Conservation (phyloP, 225 moss, liverwort and hornwort genomes). For the Straminergon stramineum region DNA sequence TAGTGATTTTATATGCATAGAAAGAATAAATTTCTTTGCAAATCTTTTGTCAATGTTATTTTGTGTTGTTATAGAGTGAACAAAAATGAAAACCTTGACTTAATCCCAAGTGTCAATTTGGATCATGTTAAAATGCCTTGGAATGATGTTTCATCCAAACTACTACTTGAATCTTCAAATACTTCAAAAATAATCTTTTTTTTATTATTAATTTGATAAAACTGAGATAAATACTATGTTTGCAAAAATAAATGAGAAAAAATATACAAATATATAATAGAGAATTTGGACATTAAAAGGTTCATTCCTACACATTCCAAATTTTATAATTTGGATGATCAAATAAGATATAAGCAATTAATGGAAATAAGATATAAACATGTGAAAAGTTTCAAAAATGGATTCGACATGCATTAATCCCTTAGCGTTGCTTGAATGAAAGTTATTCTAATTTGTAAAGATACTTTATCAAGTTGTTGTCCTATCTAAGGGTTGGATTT, state of each 20-base stretch:
- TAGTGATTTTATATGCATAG: neutral
- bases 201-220: neutral
- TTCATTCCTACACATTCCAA: fast-evolving
- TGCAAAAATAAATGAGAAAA: neutral
- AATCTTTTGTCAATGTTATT: neutral
- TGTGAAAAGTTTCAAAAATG: neutral
- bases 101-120: neutral
- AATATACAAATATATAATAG: no score
- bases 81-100: neutral
- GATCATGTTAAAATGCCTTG: neutral
- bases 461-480: no score
- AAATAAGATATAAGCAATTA: neutral
- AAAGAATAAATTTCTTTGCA: neutral
- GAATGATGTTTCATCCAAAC: no score
- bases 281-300: neutral
- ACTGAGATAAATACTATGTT: neutral
- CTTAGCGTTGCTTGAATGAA: no score
- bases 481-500: no score
- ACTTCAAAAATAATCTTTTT: neutral
- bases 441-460: no score
- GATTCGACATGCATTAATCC: no score
- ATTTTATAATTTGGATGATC: neutral
- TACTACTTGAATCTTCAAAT: neutral
- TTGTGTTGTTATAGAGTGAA: neutral
- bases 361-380: neutral